Conservation (phyloP, 2,329 filamentous ascomycete species). For the Clonostachys byssicola region DNA sequence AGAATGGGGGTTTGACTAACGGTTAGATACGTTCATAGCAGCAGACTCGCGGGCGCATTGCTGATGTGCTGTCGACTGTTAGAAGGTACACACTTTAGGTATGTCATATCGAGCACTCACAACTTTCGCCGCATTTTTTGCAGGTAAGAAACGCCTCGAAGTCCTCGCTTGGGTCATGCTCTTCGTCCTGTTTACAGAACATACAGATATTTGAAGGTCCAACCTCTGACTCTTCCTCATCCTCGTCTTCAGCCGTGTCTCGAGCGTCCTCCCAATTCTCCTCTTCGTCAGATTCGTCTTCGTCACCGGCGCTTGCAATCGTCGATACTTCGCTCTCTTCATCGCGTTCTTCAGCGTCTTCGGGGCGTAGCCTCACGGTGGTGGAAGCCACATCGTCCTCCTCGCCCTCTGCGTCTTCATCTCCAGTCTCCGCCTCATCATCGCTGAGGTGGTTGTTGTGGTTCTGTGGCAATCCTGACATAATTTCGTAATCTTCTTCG, state of each 20-base stretch:
- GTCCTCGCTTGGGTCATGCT: slow-evolving; percentile 76
- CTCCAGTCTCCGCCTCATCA: slow-evolving; percentile 16
- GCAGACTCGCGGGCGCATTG: slow-evolving; percentile 76
- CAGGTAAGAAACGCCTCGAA: slow-evolving; percentile 79
- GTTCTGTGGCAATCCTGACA: not conserved
- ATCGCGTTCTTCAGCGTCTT: slow-evolving; percentile 22
- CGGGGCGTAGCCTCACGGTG: no score
- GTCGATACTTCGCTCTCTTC: slow-evolving; percentile 38
- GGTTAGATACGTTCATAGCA: slow-evolving; percentile 24
- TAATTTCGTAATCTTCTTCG: slow-evolving; percentile 12
- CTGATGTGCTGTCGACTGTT: slow-evolving; percentile 68
- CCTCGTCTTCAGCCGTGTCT: slow-evolving; percentile 37
- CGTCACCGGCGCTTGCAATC: slow-evolving; percentile 45
- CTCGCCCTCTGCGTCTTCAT: slow-evolving; percentile 16
- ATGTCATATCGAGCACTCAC: slow-evolving; percentile 44
- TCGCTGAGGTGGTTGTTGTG: slow-evolving; percentile 1
- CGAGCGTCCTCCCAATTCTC: slow-evolving; percentile 41
- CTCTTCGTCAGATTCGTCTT: slow-evolving; percentile 51
- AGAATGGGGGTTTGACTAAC: slow-evolving; percentile 12
- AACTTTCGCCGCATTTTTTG: slow-evolving; percentile 73
- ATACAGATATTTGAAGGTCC: slow-evolving; percentile 47
- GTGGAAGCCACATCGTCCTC: slow-evolving; percentile 17
- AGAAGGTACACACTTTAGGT: slow-evolving; percentile 19
- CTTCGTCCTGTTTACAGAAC: slow-evolving; percentile 80
- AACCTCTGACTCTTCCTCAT: slow-evolving; percentile 52